Evolutionary conservation across 331 rosid species (phyloP), one percentile per base, ranked within the genome.

Genomic region (Arachis monticola): DNA sequence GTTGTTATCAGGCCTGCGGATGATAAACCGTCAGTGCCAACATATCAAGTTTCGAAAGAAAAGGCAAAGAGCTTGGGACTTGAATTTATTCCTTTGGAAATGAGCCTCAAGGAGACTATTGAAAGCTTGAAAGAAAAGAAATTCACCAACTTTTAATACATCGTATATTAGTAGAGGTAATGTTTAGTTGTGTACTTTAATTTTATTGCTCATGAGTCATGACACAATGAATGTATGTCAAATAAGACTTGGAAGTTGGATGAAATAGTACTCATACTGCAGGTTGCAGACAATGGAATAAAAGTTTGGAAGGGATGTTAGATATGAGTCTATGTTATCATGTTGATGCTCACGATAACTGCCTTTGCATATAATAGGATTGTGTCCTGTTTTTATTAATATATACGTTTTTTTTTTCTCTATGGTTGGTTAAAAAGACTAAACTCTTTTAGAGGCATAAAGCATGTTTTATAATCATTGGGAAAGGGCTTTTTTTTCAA

Each of bases 71-170:
- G 55, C 44, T 73, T 80, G 68, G 85, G 83, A 51, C 22, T 84
- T 80, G 53, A 70, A 50, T 80, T 69, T 46, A 72, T 47, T 64
- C 87, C 85, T 8, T 27, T 84, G 40, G 79, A 80, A 41, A 71
- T 7, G 51, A 69, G 65, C 60, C 65, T 80, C 1, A 73, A 50
- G 80, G 85, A 84, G 76, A 76, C 79, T 9, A 40, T 83, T 38
- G 82, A 76, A 76, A 55, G 82, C 82, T 48, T 83, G 58, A 83
- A 72, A 22, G 70, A 79, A 22, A 83, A 83, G 65, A 69, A 70
- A 8, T 79, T 75, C 38, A 40, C 69, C 17, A 48, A 55, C 64
- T 35, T 55, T 64, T 79, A 50, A 60, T 22, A 5, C 1, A 1
- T 55, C 8, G 52, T 7, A 3, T 51, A 11, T 63, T 10, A 14